Evolutionary conservation across 2,329 filamentous ascomycete genomes (phyloP), one percentile per base, ranked within the genome.

Genomic region (Metarhizium humberi): DNA sequence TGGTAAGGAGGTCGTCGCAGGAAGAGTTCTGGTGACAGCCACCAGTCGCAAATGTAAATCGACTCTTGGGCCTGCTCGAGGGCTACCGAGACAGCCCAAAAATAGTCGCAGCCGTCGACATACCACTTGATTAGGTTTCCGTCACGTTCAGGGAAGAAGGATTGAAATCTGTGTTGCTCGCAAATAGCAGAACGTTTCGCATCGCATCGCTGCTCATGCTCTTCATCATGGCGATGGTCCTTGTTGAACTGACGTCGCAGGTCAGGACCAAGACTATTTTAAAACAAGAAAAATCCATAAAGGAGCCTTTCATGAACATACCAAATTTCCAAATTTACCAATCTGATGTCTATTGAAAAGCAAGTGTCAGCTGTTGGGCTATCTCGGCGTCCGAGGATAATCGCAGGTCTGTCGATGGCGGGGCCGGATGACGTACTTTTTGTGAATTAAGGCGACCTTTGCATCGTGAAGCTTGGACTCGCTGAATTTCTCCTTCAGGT

Each of bases 41-140:
- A 97, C 94, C 92, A 99, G 66, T 97, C 94, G 57, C 80, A 87
- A 61, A 99, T 95, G 71, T 97, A 99, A 63, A 99, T 96, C 49
- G 87, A 87, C 72, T 97, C 92, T 65, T 88, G 88, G 42, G 94
- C 94, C 57, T 85, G 79, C 60, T 97, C 92, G n/a, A 97, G 78
- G 0, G 92, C 92, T 38, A 86, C 84, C 0, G 91, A 95, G 11
- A 99, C 91, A 18, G 94, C 83, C 86, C 91, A 96, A 69, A 94
- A 95, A 71, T 99, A 99, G 72, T 97, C 88, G 58, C 91, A 80
- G 3, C 91, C 94, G 67, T 97, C 94, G 11, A 97, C 90, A 71
- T 96, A 97, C 92, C 92, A 99, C 75, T 97, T 97, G 67, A 94
- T 78, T 56, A 88, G 78, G 69, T 97, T 96, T 32, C 86, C 87